Base-by-base conservation (phyloP, 768 basidiomycete species). In the Xerocomus potaroensis region DNA sequence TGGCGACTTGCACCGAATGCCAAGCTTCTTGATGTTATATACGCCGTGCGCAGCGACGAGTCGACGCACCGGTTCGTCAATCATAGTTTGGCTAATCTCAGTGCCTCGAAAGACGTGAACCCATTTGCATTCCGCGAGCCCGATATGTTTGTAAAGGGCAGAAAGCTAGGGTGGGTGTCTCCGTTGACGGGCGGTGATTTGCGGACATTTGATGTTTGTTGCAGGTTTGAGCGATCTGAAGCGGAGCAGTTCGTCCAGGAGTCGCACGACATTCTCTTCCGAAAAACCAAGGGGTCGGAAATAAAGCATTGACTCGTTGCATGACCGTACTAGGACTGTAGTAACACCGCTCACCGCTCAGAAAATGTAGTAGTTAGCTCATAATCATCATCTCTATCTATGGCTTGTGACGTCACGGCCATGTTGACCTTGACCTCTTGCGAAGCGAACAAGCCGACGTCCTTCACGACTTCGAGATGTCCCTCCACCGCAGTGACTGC, bases 51-150 rank as follows among this genome's bases (percentile, higher is more conserved):
- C 57, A 91, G 89, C 14, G 94, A 97, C 65, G 94, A 97, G 64
- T 79, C 87, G 1, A 92, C 88, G 1, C 94, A 98, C 60, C 77
- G 91, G 41, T 97, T 97, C 59, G 91, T 95, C 53, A 98, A 98
- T 67, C 95, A 98, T 70, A 90, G 87, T 48, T 73, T 98, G 29
- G 95, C 93, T 4, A 93, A 92, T 68, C 74, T 99, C 41, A 71
- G 90, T 53, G 72, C 75, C 24, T 63, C 75, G 27, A 79, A 77
- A 29, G 95, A 97, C 64, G 81, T 91, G 56, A 96, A 94, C 60
- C 91, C 91, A 0, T 92, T 93, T 56, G 88, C 91, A 14, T 68
- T 96, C 22, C 79, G 83, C 19, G 94, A 98, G 60, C 91, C 94
- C 12, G 79, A 86, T 51, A 94, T 95, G 80, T 74, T 78, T 56